A percentile compares a stretch with the other conserved stretches of the same genome.
Conservation (phyloP, 179 eudicot species). For the Patellifolia procumbens region DNA sequence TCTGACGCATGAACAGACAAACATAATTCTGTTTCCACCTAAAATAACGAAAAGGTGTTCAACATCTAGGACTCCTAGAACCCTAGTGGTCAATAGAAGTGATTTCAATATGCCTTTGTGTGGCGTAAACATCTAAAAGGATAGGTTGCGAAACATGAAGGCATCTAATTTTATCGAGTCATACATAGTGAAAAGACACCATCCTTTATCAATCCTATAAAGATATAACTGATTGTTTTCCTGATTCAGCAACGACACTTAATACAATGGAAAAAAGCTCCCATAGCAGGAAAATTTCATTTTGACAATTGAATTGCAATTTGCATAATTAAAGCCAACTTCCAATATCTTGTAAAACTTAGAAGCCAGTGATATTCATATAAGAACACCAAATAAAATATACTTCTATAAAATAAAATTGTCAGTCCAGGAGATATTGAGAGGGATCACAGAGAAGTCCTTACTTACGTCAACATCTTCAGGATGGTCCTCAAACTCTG, state of each 20-base stretch:
- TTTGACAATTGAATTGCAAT: not conserved
- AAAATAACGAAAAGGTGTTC: not conserved
- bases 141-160: not conserved
- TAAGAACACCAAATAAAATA: not conserved
- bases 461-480: constrained; percentile 84
- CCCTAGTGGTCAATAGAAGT: not conserved
- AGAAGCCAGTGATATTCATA: not conserved
- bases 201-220: not conserved
- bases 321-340: constrained; percentile 6
- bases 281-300: not conserved
- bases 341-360: not conserved
- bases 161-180: not conserved
- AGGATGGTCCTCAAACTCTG: constrained; percentile 57
- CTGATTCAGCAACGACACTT: not conserved
- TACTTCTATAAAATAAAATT: not conserved
- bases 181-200: not conserved
- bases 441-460: constrained; percentile 41
- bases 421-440: not conserved
- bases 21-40: not conserved
- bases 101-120: not conserved
- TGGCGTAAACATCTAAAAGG: not conserved
- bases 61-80: not conserved
- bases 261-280: not conserved
- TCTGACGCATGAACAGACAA: not conserved
- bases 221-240: not conserved